Evolutionary conservation across 2,329 filamentous ascomycete genomes (phyloP).

Genomic region (Botrytis hyacinthi): DNA sequence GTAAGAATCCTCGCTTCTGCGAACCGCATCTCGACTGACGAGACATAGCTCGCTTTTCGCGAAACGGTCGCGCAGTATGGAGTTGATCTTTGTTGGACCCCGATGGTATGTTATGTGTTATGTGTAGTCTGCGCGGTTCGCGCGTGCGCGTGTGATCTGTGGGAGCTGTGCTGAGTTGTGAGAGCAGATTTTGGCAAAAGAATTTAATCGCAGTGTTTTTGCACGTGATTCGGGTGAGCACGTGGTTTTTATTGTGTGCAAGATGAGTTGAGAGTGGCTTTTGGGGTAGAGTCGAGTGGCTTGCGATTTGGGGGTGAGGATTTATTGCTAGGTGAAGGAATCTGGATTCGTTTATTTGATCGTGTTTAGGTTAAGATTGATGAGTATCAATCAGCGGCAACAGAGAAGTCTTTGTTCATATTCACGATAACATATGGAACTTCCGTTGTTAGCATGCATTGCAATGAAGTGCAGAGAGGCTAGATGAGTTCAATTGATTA

Average conservation of each 20-base stretch:
- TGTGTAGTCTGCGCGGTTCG: no score
- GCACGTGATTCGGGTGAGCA: conserved; percentile 58
- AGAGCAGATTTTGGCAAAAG: conserved; percentile 57
- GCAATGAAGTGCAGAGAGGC: background rate
- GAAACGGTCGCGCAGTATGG: conserved; percentile 64
- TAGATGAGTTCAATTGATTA: background rate
- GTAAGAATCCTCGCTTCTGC: conserved; percentile 25
- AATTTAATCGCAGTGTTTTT: conserved; percentile 61
- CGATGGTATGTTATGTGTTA: conserved; percentile 50
- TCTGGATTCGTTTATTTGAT: background rate
- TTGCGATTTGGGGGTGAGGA: background rate
- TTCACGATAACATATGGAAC: background rate
- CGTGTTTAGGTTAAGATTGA: background rate
- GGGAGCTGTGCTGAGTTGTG: background rate
- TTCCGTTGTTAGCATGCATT: background rate
- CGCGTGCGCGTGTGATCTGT: no score
- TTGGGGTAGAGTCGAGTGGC: background rate
- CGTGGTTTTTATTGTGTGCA: background rate
- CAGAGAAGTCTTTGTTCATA: background rate
- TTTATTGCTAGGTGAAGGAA: background rate
- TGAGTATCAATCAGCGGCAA: background rate
- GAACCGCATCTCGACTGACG: background rate
- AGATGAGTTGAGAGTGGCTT: background rate
- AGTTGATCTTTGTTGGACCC: conserved; percentile 67
- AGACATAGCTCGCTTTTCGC: conserved; percentile 61